A percentile compares a stretch with the other conserved stretches of the same genome.
Evolutionary conservation across 371 early-diverging fungal genomes (phyloP).

Genomic region (Mycotypha africana): DNA sequence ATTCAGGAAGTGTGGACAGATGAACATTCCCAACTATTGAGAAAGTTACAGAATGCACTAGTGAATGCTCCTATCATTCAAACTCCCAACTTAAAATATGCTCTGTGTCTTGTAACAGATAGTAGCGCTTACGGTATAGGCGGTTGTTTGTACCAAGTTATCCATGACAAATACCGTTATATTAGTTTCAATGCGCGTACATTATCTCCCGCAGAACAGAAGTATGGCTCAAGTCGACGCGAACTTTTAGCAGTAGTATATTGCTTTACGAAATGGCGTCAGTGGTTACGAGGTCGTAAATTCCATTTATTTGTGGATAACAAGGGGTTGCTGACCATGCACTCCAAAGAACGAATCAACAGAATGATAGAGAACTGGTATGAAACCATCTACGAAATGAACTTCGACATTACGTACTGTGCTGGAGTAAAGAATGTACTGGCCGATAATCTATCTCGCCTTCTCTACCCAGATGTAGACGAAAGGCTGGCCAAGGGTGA

Average conservation of each 20-base stretch:
- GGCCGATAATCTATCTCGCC: neutral
- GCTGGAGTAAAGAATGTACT: neutral
- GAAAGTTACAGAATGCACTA: conserved; percentile 1
- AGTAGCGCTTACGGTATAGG: conserved; percentile 32
- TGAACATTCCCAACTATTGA: neutral
- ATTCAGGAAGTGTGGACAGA: conserved; percentile 3
- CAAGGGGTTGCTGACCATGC: neutral
- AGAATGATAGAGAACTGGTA: neutral
- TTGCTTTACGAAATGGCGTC: conserved; percentile 9
- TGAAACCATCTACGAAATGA: neutral
- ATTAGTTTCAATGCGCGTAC: conserved; percentile 18
- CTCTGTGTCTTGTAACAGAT: conserved; percentile 33
- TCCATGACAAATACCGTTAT: conserved; percentile 4
- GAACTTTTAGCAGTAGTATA: conserved; percentile 14
- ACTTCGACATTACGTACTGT: neutral
- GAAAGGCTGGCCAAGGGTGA: conserved; percentile 1
- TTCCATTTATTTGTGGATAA: conserved; percentile 4
- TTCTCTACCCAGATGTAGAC: neutral
- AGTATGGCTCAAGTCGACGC: conserved; percentile 8
- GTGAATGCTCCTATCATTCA: conserved; percentile 5
- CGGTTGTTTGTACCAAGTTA: conserved; percentile 21
- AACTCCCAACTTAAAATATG: conserved; percentile 14
- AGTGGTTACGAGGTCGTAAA: conserved; percentile 11
- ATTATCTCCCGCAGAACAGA: conserved; percentile 9
- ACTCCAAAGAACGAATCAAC: conserved; percentile 2